A percentile compares a stretch with the other conserved stretches of the same genome.
Conservation (phyloP, 225 moss, liverwort and hornwort species). For the Straminergon stramineum region DNA sequence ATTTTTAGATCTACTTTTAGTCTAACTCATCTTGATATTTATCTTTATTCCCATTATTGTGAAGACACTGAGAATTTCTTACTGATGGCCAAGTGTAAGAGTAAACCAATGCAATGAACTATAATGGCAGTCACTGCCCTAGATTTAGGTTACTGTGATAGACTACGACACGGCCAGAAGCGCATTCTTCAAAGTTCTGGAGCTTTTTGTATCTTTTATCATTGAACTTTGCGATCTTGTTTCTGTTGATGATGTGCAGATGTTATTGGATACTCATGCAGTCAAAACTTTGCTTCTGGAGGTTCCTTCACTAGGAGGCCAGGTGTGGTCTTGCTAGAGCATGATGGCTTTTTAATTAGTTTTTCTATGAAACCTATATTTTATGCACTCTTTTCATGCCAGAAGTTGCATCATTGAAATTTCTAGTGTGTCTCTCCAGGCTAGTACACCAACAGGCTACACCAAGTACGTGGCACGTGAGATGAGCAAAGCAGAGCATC, state of each 20-base stretch:
- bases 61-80: not conserved
- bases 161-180: not conserved
- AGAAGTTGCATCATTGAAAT: not conserved
- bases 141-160: not conserved
- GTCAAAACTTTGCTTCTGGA: slow-evolving; percentile 93
- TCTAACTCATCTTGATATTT: not conserved
- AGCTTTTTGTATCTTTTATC: not conserved
- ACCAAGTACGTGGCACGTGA: slow-evolving; percentile 93
- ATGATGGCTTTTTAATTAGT: not conserved
- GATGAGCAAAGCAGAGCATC: slow-evolving; percentile 97
- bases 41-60: not conserved
- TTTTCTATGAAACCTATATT: not conserved
- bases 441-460: slow-evolving; percentile 76
- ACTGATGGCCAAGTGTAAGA: not conserved
- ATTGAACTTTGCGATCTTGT: not conserved
- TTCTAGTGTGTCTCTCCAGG: slow-evolving; percentile 24
- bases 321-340: slow-evolving; percentile 33
- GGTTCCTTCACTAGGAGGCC: slow-evolving; percentile 90
- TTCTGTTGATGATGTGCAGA: slow-evolving; percentile 45
- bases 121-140: not conserved
- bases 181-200: not conserved
- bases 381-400: not conserved
- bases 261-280: slow-evolving; percentile 97
- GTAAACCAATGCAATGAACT: not conserved
- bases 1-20: not conserved